Evolutionary conservation across 306 rosid species (phyloP).

Genomic region (Coriaria nepalensis): DNA sequence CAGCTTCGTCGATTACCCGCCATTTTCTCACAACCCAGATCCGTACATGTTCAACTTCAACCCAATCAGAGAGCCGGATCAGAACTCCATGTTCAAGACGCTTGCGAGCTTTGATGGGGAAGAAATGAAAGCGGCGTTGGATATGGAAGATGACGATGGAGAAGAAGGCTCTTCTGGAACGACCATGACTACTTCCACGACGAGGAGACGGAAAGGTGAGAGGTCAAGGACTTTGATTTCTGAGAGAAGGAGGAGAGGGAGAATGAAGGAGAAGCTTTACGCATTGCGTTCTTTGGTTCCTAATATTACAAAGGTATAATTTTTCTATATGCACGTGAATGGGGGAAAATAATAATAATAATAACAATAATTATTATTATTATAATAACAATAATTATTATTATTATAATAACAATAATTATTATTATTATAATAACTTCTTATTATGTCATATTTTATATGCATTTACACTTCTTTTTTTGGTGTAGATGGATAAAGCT

Average conservation of each 20-base stretch:
- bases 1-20: conserved; percentile 25
- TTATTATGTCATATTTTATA: too few relatives aligned
- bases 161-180: conserved; percentile 35
- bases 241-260: conserved; percentile 64
- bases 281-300: conserved; percentile 83
- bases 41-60: conserved; percentile 16
- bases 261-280: conserved; percentile 88
- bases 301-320: conserved; percentile 62
- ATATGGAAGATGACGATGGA: conserved; percentile 23
- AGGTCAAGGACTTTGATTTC: conserved; percentile 66
- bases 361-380: too few relatives aligned
- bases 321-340: too few relatives aligned
- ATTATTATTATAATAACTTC: neutral
- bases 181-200: conserved; percentile 5
- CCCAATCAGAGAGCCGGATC: conserved; percentile 18
- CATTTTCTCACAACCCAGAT: conserved; percentile 6
- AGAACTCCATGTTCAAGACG: conserved; percentile 27
- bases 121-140: conserved; percentile 9
- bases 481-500: conserved; percentile 81
- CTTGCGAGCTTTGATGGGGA: conserved; percentile 33
- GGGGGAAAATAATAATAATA: too few relatives aligned
- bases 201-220: conserved; percentile 37
- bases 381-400: too few relatives aligned
- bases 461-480: neutral
- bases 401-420: too few relatives aligned